Evolutionary conservation across 2,329 filamentous ascomycete genomes (phyloP), one percentile per base, ranked within the genome.

Genomic region (Microthyrium microscopicum): DNA sequence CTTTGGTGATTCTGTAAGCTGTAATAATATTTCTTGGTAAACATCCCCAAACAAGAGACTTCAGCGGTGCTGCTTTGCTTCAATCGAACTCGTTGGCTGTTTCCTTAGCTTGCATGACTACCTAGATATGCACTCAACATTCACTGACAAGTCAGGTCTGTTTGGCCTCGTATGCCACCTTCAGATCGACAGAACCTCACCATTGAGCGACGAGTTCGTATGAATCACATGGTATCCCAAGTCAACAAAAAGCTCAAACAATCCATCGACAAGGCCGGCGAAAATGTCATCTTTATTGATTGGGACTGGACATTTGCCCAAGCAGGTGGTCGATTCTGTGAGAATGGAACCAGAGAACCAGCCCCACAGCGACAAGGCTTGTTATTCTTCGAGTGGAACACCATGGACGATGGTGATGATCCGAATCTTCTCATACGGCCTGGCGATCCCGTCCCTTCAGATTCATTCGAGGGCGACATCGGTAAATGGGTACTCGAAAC

Each of bases 361-460:
- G 42, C 40, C 13, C 46, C 48, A 1, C 49, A 50, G 26, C 44
- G 48, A 6, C 3, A 11, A 2, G 47, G 31, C 3, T 38, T 52
- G 3, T 36, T 35, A 5, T 53, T 52, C 31, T 53, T 48, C 30
- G 48, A 53, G 22, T 51, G 48, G 48, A 39, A 44, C 17, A 52
- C 48, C 1, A 39, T 47, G 1, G 48, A 52, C 27, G n/a, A 13
- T 1, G 44, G 42, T 1, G 48, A 49, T 20, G 44, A 49, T 18
- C 29, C 26, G 1, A 44, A 41, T 1, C 38, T 26, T n/a, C 8
- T 50, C n/a, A 41, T 41, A 17, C 20, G 25, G 4, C 45, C 45
- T 2, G 44, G 46, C 7, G 46, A 41, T 20, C 41, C 41, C 22
- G 47, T 50, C 4, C 44, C 43, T 4, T 40, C 25, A 26, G 46